phyloP scores from a whole-genome alignment of 2,329 filamentous ascomycete genomes.

The Nemania sp. region DNA sequence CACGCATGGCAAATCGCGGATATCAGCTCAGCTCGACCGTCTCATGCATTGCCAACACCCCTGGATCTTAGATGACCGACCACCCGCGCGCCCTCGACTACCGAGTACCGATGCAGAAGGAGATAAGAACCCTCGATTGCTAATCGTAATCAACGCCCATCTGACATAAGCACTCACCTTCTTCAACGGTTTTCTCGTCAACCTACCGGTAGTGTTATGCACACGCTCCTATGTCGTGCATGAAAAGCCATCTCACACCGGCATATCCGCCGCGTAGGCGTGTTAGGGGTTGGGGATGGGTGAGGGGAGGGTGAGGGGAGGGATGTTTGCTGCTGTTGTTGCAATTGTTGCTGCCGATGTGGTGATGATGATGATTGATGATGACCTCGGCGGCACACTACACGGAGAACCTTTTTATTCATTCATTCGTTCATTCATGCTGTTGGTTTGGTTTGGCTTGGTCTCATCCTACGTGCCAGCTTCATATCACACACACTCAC shows the following conservation, averaged over 20 bases:
- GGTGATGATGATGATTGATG: not conserved
- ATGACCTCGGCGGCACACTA: not conserved
- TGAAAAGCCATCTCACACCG: slow-evolving; percentile 22
- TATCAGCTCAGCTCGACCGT: not conserved
- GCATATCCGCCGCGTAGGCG: slow-evolving; percentile 26
- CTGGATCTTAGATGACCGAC: not conserved
- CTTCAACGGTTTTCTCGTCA: slow-evolving; percentile 14
- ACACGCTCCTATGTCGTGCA: slow-evolving; percentile 30
- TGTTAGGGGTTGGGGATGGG: not conserved
- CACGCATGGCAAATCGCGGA: not conserved
- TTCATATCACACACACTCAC: too few species aligned
- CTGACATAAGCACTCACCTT: slow-evolving; percentile 31
- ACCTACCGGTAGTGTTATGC: slow-evolving; percentile 15
- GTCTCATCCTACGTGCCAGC: not conserved
- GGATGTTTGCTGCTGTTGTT: too few species aligned
- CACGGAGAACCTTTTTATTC: too few species aligned
- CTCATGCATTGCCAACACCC: not conserved
- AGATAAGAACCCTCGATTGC: slow-evolving; percentile 20
- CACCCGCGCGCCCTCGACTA: slow-evolving; percentile 13
- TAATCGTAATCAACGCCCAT: slow-evolving; percentile 26
- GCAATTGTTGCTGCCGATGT: too few species aligned
- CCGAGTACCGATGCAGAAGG: slow-evolving; percentile 19
- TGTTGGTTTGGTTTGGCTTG: not conserved
- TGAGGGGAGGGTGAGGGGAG: not conserved
- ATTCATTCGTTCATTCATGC: not conserved